Base-by-base conservation (phyloP, 2,329 filamentous ascomycete genomes). In the Anthostomella pinea region DNA sequence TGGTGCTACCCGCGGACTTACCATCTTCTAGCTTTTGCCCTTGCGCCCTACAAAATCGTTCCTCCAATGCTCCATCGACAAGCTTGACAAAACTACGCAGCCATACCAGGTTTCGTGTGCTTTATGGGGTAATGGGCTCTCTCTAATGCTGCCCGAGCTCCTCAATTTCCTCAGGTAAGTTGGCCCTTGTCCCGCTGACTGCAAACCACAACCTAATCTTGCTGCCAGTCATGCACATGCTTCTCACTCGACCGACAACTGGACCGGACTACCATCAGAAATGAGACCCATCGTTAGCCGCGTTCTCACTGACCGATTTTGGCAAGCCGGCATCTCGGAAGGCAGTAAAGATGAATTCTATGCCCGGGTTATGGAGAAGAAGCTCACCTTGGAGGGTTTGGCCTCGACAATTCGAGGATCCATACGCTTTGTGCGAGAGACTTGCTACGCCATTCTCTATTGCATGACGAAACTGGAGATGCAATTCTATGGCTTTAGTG, bases 321-420 rank as follows among this genome's bases (percentile, higher is more conserved):
- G 93, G 93, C 93, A 98, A 69, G 88, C 90, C 6, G 93, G 93
- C 8, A 98, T 98, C 33, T 97, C 93, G 0, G 86, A 84, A 44
- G 93, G 95, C 17, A 97, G 87, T 52, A 89, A 93, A 59, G 93
- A 97, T 45, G 91, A 97, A 40, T 98, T 98, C 59, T 97, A 96
- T 62, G 86, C 88, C 20, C 80, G 87, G 25, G 91, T 98, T 2
- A 81, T 88, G 38, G 85, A 88, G 20, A 95, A 93, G 38, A 95
- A 89, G 63, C 78, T 77, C 25, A 95, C 89, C 0, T 79, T 95
- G 38, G 93, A 98, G 63, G 93, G 93, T 1, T 85, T 98, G 45
- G 91, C 90, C 5, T 97, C 91, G 1, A 90, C 89, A 1, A 88
- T 98, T 26, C 81, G 93, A 35, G 91, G 90, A 1, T 85, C 90